Evolutionary conservation across 2,329 filamentous ascomycete genomes (phyloP), one percentile per base, ranked within the genome.

Genomic region (Fusarium sp.): DNA sequence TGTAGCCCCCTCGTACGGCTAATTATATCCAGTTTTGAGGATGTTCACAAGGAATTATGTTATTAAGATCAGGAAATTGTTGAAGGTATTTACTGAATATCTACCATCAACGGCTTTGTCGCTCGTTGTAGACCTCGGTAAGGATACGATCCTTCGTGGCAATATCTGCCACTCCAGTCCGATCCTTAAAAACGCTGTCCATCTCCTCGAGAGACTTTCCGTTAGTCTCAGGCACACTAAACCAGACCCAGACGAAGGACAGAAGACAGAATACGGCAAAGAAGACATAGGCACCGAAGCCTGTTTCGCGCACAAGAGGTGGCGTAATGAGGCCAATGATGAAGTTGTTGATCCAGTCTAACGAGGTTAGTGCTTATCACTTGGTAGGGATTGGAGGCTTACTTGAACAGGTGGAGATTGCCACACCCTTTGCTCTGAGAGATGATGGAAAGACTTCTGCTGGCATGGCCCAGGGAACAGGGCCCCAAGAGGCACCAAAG

Each of bases 371-470:
- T 35, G 15, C 26, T 11, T 36, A 22, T 5, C 4, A 6, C 11
- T 7, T 8, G 12, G 5, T 13, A 20, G 1, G 3, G 1, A 7
- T 8, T 3, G 14, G 18, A 4, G 3, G 70, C 74, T 45, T 79
- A 80, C 77, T 91, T 4, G 86, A 87, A 68, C 85, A 88, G 0
- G 89, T 90, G 0, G 87, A 87, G 17, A 91, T 82, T 0, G 90
- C 88, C 6, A 91, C 88, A 32, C 91, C 91, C 78, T 93, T 92
- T 3, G 90, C 89, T 15, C 91, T 84, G 2, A 91, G 82, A 5
- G 87, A 88, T 1, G 85, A 86, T 0, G 90, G 88, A 78, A 92
- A 93, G 15, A 92, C 88, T 75, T 93, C 91, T 11, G 85, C 78
- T 0, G 86, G 79, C 74, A 87, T 79, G 7, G 82, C 84, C 86